Conservation (phyloP, 306 rosid species). For the Cucurbita ficifolia region DNA sequence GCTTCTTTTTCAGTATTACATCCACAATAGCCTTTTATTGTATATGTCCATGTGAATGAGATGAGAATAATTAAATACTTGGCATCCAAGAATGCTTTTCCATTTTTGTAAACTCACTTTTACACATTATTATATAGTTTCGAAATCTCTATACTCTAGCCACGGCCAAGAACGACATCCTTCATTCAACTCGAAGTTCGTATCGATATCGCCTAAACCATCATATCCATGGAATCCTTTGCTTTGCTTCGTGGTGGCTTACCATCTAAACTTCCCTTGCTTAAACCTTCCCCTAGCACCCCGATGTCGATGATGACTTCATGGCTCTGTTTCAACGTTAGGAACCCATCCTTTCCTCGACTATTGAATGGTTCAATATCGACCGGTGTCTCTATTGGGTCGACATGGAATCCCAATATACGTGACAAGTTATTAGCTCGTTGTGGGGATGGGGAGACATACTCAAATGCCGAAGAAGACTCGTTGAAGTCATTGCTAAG, state of each 20-base stretch:
- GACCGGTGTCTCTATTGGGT: background rate
- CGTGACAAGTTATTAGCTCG: background rate
- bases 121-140: background rate
- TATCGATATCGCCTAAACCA: background rate
- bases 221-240: background rate
- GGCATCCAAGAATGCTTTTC: background rate
- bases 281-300: background rate
- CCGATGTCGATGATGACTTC: background rate
- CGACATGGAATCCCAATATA: background rate
- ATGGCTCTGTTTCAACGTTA: background rate
- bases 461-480: background rate
- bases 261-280: background rate
- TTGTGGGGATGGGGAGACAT: background rate
- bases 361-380: background rate
- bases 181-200: too few relatives aligned
- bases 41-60: background rate
- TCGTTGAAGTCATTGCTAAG: background rate
- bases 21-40: background rate
- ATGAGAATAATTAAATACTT: background rate
- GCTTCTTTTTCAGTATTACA: background rate
- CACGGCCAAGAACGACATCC: background rate
- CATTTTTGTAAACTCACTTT: background rate
- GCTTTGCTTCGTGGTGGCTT: background rate
- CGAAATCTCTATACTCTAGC: background rate
- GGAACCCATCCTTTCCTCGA: background rate